These are phyloP conservation scores for Mortierella sp. DNA, from an alignment of 371 early-diverging fungal genomes.

Conservation along the genomic window DNA sequence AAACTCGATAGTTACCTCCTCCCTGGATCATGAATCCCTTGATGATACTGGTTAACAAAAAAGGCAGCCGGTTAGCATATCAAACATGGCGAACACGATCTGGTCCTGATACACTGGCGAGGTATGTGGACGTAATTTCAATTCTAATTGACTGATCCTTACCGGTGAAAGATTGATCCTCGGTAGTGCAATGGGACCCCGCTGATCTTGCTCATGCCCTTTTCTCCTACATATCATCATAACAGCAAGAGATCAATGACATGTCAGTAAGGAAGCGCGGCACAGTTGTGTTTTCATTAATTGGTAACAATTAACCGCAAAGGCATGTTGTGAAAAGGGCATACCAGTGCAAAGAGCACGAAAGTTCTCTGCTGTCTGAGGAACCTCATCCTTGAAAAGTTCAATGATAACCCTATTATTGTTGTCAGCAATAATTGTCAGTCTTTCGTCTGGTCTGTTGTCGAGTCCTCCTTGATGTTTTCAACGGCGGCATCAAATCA, in stretches of 20 bases:
- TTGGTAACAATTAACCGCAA: background rate
- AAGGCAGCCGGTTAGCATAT: background rate
- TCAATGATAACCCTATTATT: conserved; percentile 88
- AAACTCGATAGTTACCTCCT: conserved; percentile 55
- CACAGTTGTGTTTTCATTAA: background rate
- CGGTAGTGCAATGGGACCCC: conserved; percentile 75
- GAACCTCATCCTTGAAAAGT: conserved; percentile 93
- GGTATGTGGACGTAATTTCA: too few species aligned
- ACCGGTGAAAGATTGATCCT: conserved; percentile 76
- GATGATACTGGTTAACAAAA: conserved; percentile 67
- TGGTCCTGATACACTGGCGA: background rate
- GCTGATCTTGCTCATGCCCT: conserved; percentile 79
- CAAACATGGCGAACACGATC: background rate
- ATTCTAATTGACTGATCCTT: conserved; percentile 4
- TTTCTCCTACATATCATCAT: conserved; percentile 66
- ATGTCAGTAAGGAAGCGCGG: background rate
- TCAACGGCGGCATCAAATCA: background rate
- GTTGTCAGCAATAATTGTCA: background rate
- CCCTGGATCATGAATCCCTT: conserved; percentile 88
- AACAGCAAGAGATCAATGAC: background rate
- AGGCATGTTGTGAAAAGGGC: background rate
- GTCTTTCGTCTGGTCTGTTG: background rate
- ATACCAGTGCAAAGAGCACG: conserved; percentile 83
- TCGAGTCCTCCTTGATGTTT: background rate
- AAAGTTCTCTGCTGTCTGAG: conserved; percentile 99